Percentiles rank a stretch among this genome's conserved stretches.
phyloP scores from a whole-genome alignment of 768 basidiomycete species.

The Rossbeevera mucosa region DNA sequence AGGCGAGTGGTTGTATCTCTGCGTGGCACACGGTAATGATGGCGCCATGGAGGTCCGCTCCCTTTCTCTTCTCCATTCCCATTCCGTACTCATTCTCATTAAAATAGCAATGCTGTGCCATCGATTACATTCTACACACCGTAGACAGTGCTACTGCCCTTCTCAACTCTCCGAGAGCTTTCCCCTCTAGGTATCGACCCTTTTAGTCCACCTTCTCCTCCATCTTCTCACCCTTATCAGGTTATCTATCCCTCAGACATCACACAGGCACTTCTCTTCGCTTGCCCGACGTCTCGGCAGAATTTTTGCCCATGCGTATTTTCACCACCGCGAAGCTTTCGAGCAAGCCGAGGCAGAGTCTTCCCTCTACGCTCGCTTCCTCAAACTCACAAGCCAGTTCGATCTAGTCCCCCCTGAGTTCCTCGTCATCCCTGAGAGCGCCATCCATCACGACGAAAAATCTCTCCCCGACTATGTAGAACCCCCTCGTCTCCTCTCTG shows the following conservation, averaged over 20 bases:
- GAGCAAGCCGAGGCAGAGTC: slow-evolving; percentile 89
- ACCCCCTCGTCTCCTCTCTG: slow-evolving; percentile 38
- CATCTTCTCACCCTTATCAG: slow-evolving; percentile 39
- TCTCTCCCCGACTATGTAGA: slow-evolving; percentile 31
- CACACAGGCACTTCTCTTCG: slow-evolving; percentile 83
- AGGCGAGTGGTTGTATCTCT: slow-evolving; percentile 96
- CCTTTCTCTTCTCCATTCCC: background rate
- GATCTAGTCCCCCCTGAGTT: slow-evolving; percentile 80
- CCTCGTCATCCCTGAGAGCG: slow-evolving; percentile 65
- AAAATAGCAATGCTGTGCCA: slow-evolving; percentile 86
- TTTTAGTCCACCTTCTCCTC: slow-evolving; percentile 11
- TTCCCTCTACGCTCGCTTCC: slow-evolving; percentile 84
- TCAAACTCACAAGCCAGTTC: slow-evolving; percentile 75
- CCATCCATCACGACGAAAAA: slow-evolving; percentile 29
- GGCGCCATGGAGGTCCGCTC: slow-evolving; percentile 74
- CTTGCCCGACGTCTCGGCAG: slow-evolving; percentile 88
- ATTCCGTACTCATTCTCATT: slow-evolving; percentile 15
- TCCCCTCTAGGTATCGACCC: slow-evolving; percentile 76
- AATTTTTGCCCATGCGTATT: slow-evolving; percentile 96
- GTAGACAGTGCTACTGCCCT: slow-evolving; percentile 91
- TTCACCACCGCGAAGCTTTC: slow-evolving; percentile 88
- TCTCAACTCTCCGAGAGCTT: slow-evolving; percentile 84
- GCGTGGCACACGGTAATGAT: slow-evolving; percentile 90
- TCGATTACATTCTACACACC: slow-evolving; percentile 92
- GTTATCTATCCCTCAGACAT: slow-evolving; percentile 74